phyloP scores from a whole-genome alignment of 495 filamentous ascomycete species.

The Hyaloscypha hepaticicola region DNA sequence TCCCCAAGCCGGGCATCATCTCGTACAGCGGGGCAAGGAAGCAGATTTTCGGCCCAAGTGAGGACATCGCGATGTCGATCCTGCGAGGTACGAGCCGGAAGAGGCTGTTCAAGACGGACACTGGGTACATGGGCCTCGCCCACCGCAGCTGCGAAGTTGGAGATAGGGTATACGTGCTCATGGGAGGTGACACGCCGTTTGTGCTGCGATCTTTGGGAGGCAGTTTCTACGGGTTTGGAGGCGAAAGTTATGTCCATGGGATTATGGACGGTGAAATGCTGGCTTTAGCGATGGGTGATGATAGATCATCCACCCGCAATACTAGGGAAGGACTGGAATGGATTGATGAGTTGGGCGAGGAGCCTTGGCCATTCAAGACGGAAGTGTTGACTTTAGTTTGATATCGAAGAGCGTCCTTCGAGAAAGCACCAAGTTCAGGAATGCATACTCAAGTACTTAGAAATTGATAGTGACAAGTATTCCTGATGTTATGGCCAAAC shows the following conservation, averaged over 20 bases:
- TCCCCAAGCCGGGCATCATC: neutral
- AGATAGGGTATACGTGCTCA: conserved; percentile 23
- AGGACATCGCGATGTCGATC: neutral
- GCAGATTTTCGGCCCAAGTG: neutral
- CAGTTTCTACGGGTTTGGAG: conserved; percentile 18
- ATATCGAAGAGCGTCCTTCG: no score
- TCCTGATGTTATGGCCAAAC: no score
- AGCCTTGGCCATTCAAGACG: neutral
- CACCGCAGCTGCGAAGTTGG: neutral
- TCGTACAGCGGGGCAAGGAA: neutral
- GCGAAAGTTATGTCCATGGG: conserved; percentile 30
- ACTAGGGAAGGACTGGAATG: neutral
- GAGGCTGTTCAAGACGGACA: conserved; percentile 7
- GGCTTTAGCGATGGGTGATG: neutral
- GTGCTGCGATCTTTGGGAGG: conserved; percentile 11
- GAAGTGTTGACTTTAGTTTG: neutral
- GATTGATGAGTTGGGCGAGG: conserved; percentile 1
- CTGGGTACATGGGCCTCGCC: conserved; percentile 5
- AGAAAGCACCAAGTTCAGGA: no score
- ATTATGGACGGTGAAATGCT: conserved; percentile 25
- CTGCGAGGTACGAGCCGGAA: conserved; percentile 1
- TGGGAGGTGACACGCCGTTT: conserved; percentile 25
- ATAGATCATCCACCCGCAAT: neutral
- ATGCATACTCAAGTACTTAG: no score
- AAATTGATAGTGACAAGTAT: no score